These are phyloP conservation scores for Lipomyces chichibuensis DNA, from an alignment of 805 yeast genomes.

Conservation along the genomic window DNA sequence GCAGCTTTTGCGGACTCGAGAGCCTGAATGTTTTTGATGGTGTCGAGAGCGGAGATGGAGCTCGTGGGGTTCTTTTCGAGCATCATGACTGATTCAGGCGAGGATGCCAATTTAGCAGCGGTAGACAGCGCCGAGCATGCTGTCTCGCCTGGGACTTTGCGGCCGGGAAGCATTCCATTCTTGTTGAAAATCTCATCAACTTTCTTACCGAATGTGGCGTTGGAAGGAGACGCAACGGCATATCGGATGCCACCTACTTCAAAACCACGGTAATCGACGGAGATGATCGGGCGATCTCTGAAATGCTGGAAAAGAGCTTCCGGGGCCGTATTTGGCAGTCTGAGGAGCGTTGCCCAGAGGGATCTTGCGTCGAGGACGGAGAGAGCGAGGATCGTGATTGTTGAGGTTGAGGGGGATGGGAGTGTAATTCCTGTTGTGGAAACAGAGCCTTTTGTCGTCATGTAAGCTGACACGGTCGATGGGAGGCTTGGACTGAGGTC, in stretches of 20 bases:
- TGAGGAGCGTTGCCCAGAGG: slow-evolving; percentile 35
- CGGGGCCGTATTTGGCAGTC: slow-evolving; percentile 14
- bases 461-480: slow-evolving; percentile 18
- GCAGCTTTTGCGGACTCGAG: slow-evolving; percentile 15
- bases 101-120: slow-evolving; percentile 15
- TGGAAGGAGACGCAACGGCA: slow-evolving; percentile 9
- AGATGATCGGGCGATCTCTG: slow-evolving; percentile 31
- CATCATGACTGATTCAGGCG: slow-evolving; percentile 17
- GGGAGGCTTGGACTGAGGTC: slow-evolving; percentile 5
- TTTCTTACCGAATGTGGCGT: slow-evolving; percentile 4
- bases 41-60: slow-evolving; percentile 21
- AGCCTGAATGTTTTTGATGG: slow-evolving; percentile 20
- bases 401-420: slow-evolving; percentile 30
- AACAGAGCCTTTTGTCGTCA: slow-evolving; percentile 28
- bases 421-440: slow-evolving; percentile 29
- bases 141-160: slow-evolving; percentile 13
- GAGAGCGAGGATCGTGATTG: slow-evolving; percentile 30
- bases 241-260: slow-evolving; percentile 29
- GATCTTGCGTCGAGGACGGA: slow-evolving; percentile 32
- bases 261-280: slow-evolving; percentile 33
- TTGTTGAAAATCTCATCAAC: slow-evolving; percentile 8
- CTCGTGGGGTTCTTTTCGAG: slow-evolving; percentile 14
- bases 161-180: slow-evolving; percentile 4
- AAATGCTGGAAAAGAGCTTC: slow-evolving; percentile 18
- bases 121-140: slow-evolving; percentile 11